Evolutionary conservation across 345 rosid species (phyloP).

Genomic region (Trapa incisa): DNA sequence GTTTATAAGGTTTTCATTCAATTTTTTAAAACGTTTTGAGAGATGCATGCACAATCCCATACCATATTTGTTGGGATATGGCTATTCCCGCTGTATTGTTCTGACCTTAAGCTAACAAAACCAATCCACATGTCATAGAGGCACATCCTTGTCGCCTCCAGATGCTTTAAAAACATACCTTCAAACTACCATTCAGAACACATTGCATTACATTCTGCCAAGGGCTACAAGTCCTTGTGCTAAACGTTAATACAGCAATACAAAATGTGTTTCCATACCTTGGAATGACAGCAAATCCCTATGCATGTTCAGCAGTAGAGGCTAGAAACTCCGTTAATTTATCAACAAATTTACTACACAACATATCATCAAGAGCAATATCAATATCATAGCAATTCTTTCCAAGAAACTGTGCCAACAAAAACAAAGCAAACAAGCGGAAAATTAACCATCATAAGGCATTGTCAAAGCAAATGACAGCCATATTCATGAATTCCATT

Average conservation of each 20-base stretch:
- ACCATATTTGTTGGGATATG: slow-evolving; percentile 80
- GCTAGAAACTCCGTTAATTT: slow-evolving; percentile 58
- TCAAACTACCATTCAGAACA: slow-evolving; percentile 3
- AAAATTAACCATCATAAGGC: neutral
- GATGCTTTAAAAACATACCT: slow-evolving; percentile 38
- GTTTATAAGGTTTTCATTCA: no score
- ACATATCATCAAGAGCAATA: slow-evolving; percentile 74
- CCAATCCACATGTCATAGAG: slow-evolving; percentile 82
- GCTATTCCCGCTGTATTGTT: slow-evolving; percentile 71
- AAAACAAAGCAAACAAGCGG: neutral
- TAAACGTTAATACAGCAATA: neutral
- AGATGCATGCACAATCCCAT: slow-evolving; percentile 1
- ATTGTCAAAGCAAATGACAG: neutral
- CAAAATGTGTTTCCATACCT: slow-evolving; percentile 22
- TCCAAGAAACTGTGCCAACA: slow-evolving; percentile 51
- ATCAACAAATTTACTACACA: slow-evolving; percentile 66
- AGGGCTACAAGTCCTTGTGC: neutral
- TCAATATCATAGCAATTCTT: slow-evolving; percentile 86
- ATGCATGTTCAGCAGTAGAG: slow-evolving; percentile 45
- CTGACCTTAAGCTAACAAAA: slow-evolving; percentile 85
- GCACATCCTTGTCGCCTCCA: slow-evolving; percentile 86
- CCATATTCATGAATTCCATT: neutral
- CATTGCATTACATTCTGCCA: neutral
- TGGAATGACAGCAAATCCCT: slow-evolving; percentile 60
- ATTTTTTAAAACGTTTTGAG: no score